Evolutionary conservation across 2,329 filamentous ascomycete species (phyloP).

Genomic region (Pseudohalonectria lignicola): DNA sequence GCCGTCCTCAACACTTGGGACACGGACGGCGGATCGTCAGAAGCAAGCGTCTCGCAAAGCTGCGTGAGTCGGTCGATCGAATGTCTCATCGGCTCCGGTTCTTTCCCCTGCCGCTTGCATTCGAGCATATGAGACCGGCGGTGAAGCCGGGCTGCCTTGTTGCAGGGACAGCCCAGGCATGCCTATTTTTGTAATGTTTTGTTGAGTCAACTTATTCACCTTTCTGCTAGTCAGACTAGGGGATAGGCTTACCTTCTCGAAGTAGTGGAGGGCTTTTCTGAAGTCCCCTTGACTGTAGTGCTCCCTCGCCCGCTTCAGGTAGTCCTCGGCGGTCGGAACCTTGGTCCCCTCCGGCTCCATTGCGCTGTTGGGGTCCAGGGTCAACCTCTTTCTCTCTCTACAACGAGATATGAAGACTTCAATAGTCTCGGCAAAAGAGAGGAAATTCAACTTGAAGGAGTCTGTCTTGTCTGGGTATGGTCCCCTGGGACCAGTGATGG

Average conservation of each 20-base stretch:
- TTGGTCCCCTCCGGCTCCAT: background rate
- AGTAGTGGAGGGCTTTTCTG: background rate
- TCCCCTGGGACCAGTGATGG: too few relatives aligned
- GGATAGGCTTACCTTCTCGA: background rate
- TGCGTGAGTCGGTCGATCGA: background rate
- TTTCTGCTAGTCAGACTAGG: background rate
- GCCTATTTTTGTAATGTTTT: background rate
- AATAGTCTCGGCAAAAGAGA: too few relatives aligned
- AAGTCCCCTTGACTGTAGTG: background rate
- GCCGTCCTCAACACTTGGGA: too few relatives aligned
- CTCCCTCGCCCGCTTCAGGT: slow-evolving; percentile 1
- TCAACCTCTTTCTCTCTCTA: too few relatives aligned
- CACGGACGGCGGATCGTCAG: background rate
- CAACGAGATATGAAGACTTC: too few relatives aligned
- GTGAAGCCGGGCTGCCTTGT: background rate
- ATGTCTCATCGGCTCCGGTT: background rate
- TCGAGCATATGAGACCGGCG: background rate
- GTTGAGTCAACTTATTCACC: background rate
- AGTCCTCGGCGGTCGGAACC: slow-evolving; percentile 1
- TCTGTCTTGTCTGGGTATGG: too few relatives aligned
- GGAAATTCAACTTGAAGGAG: too few relatives aligned
- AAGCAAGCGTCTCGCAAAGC: background rate
- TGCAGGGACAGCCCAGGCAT: slow-evolving; percentile 2
- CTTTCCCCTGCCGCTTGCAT: background rate
- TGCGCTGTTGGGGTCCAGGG: too few relatives aligned